Evolutionary conservation across 805 yeast genomes (phyloP).

Genomic region (Spathaspora girioi): DNA sequence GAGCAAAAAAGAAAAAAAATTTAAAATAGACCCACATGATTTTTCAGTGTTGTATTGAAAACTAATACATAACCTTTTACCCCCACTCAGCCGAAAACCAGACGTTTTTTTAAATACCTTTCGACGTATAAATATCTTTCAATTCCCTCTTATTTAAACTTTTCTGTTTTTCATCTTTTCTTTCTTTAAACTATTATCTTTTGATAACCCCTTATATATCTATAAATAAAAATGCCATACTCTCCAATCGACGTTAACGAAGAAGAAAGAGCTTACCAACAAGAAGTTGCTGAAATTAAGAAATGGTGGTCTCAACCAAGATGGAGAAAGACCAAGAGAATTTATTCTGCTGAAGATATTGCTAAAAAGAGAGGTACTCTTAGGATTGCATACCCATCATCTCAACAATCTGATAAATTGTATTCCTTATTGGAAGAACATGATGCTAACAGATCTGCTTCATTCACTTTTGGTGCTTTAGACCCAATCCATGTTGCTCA

Average conservation of each 20-base stretch:
- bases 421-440: slow-evolving; percentile 69
- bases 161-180: not conserved
- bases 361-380: slow-evolving; percentile 84
- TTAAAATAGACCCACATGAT: not conserved
- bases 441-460: slow-evolving; percentile 65
- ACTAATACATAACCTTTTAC: not conserved
- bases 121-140: not conserved
- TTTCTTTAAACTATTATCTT: not conserved
- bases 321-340: slow-evolving; percentile 84
- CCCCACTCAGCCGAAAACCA: not conserved
- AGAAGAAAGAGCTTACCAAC: slow-evolving; percentile 63
- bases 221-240: slow-evolving; percentile 40
- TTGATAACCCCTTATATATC: not conserved
- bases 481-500: slow-evolving; percentile 95
- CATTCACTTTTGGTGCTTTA: slow-evolving; percentile 92
- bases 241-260: slow-evolving; percentile 53
- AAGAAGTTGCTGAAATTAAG: slow-evolving; percentile 69
- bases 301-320: slow-evolving; percentile 94
- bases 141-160: not conserved
- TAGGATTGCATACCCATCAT: slow-evolving; percentile 71
- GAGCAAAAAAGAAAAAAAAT: not conserved
- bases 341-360: slow-evolving; percentile 83
- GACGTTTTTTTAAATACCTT: not conserved
- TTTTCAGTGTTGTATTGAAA: too few species aligned
- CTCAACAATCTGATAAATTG: slow-evolving; percentile 77